Base-by-base conservation (phyloP, 805 yeast genomes). In the Kodamaea nitidulidarum region DNA sequence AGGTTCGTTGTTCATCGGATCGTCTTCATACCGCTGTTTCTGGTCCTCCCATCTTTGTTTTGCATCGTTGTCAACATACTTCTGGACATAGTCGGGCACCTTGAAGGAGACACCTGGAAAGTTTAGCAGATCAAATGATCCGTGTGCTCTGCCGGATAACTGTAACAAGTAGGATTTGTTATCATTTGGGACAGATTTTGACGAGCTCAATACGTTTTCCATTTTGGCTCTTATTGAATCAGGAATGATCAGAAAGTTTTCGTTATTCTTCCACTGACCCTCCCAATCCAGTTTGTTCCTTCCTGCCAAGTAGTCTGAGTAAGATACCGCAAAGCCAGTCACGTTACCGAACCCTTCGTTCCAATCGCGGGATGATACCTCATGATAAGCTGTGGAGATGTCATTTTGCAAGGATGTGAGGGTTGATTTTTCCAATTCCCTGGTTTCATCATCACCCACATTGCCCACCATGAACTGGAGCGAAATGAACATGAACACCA, bases 291-390 rank as follows among this genome's bases (percentile, higher is more conserved):
- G 69, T 1, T 60, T 64, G 18, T 67, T 66, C 35, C 70, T 60
- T 9, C 74, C 73, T 4, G 63, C 55, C 1, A 71, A 15, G 11
- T 67, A 71, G 57, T 83, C 95, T 7, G 69, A 64, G 49, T 84
- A 86, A 21, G 87, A 76, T 24, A 81, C 58, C 49, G 69, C 71
- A 42, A 81, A 76, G 3, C 96, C 96, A 0, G 93, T 83, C 11
- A 86, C 56, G 49, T 84, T 82, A 1, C 84, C 84, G 54, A 80
- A 81, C 4, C 85, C 87, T 3, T 60, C 43, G 14, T 54, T 39
- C 55, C 72, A 81, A 1, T 73, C 67, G 31, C 75, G 55, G 27
- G 67, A 61, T 10, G 45, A 48, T 24, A 81, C 45, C 31, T 47
- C 44, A 4, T 36, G 28, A n/a, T 30, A 30, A 3, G 32, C 32